A percentile compares a stretch with the other conserved stretches of the same genome.
Conservation (phyloP, 1,284 basidiomycete species). For the Fistulinella cinereoalba region DNA sequence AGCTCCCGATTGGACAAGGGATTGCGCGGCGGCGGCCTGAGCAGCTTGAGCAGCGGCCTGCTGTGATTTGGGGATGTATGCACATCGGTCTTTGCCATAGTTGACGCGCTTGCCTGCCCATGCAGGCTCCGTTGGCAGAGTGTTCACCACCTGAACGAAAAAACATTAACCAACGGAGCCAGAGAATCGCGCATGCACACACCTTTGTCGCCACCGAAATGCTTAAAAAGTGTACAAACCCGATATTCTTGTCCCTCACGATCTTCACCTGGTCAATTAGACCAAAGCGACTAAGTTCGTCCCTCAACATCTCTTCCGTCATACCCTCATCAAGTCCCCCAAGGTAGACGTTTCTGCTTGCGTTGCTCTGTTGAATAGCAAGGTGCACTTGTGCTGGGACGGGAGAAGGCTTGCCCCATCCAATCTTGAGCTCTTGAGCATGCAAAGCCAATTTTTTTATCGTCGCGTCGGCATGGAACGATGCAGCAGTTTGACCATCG, state of each 20-base stretch:
- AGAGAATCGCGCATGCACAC: slow-evolving; percentile 6
- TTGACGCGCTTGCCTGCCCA: slow-evolving; percentile 96
- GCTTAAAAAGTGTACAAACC: slow-evolving; percentile 94
- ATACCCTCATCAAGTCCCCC: slow-evolving; percentile 85
- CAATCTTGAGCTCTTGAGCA: slow-evolving; percentile 92
- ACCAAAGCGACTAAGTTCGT: slow-evolving; percentile 87
- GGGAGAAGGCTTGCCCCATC: slow-evolving; percentile 91
- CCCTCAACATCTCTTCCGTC: slow-evolving; percentile 86
- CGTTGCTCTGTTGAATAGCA: slow-evolving; percentile 87
- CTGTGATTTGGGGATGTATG: slow-evolving; percentile 89
- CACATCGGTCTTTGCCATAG: slow-evolving; percentile 94
- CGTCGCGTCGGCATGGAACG: slow-evolving; percentile 92
- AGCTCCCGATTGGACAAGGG: slow-evolving; percentile 61
- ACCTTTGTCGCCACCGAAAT: slow-evolving; percentile 93
- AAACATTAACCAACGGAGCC: neutral
- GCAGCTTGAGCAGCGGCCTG: slow-evolving; percentile 81
- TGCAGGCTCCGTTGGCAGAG: slow-evolving; percentile 80
- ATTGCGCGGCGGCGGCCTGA: slow-evolving; percentile 78
- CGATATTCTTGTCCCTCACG: slow-evolving; percentile 95
- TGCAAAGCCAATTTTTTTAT: slow-evolving; percentile 90
- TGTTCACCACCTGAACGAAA: slow-evolving; percentile 72
- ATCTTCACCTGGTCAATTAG: slow-evolving; percentile 98
- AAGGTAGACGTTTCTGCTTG: slow-evolving; percentile 91
- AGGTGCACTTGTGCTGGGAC: slow-evolving; percentile 81
- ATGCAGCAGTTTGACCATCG: slow-evolving; percentile 85